Base-by-base conservation (phyloP, 202 grass and related monocot species). In the Brachypodium distachyon region DNA sequence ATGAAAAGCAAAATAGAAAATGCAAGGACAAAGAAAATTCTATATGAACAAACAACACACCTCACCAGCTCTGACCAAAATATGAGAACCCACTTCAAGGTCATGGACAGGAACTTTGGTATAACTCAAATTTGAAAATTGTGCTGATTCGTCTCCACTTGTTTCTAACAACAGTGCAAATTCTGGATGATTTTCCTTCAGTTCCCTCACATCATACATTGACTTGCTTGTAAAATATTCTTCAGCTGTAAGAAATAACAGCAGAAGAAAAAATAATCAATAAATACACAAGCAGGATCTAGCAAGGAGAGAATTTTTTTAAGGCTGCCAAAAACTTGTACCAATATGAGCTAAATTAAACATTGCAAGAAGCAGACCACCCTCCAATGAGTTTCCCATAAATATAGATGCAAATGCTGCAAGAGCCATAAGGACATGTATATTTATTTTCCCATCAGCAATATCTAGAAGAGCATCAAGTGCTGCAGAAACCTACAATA, bases 321-420 rank as follows among this genome's bases (percentile, higher is more conserved):
- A 16, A 62, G 47, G 37, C 5, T 41, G 7, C 42, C 50, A 60
- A 32, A 83, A 65, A 51, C 37, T 70, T 63, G 36, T 97, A 97
- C 94, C 94, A 6, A 97, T 97, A 72, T 97, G 94, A 56, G 94
- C 94, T 55, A 97, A 82, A 60, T 97, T 97, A 88, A 97, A 97
- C 94, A 97, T 97, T 48, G 94, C 91, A 82, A 97, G 91, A 82
- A 97, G 91, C 42, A 97, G 80, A 23, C 91, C 94, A 70, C 94
- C 94, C 77, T 97, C 94, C 87, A 97, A 86, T 38, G 94, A 81
- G 44, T 97, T 97, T 25, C 94, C 94, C 94, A 97, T 97, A 78
- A 97, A 97, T 81, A 97, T 82, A 48, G 94, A 97, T 52, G 91
- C 91, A 90, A 97, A 97, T 51, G 94, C 94, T 84, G 94, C 94